Conservation (phyloP, 371 early-diverging fungal genomes). For the Mucor velutinosus region DNA sequence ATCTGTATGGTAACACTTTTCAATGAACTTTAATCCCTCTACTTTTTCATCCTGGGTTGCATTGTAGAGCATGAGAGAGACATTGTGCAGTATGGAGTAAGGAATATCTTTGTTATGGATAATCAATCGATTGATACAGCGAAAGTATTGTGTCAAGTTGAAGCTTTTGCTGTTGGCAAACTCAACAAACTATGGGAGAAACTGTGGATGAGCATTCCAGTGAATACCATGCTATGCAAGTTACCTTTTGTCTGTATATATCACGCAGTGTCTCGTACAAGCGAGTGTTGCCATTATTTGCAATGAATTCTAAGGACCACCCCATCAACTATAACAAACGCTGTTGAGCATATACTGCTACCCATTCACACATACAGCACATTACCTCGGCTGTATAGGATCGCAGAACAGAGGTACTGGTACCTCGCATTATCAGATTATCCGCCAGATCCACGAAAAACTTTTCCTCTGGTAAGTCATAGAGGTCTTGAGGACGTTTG, state of each 20-base stretch:
- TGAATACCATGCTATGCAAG: too few relatives aligned
- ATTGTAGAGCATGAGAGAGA: slow-evolving; percentile 42
- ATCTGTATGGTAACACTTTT: slow-evolving; percentile 48
- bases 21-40: slow-evolving; percentile 57
- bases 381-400: slow-evolving; percentile 59
- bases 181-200: background rate
- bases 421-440: slow-evolving; percentile 39
- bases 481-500: slow-evolving; percentile 33
- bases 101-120: slow-evolving; percentile 44
- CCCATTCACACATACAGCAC: background rate
- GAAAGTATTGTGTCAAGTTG: slow-evolving; percentile 14
- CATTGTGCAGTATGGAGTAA: slow-evolving; percentile 31
- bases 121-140: slow-evolving; percentile 47
- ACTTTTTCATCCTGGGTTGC: slow-evolving; percentile 38
- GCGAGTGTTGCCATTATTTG: background rate
- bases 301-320: slow-evolving; percentile 39
- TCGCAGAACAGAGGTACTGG: slow-evolving; percentile 32
- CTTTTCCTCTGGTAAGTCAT: slow-evolving; percentile 43
- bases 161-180: background rate
- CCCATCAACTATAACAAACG: slow-evolving; percentile 36
- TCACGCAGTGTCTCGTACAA: background rate
- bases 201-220: background rate
- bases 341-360: too few relatives aligned
- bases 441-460: slow-evolving; percentile 46
- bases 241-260: background rate